Percentiles rank a stretch among this genome's conserved stretches.
These are phyloP conservation scores for Kodamaea jinghongensis DNA, from an alignment of 805 yeast species.

Conservation along the genomic window DNA sequence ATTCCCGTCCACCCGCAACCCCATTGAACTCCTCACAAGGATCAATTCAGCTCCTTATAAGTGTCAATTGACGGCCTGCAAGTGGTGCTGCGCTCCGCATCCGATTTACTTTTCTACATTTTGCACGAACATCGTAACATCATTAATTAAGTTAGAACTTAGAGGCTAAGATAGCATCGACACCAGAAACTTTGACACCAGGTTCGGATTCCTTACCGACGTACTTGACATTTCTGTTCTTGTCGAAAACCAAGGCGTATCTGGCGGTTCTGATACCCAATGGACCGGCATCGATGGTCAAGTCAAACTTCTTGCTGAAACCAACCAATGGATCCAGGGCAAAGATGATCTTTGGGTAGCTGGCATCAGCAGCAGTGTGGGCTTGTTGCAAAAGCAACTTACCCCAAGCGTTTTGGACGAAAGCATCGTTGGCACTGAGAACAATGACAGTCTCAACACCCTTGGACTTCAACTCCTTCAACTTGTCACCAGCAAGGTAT, in stretches of 20 bases:
- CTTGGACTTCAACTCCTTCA: slow-evolving; percentile 27
- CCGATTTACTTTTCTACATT: too few relatives aligned
- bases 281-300: slow-evolving; percentile 35
- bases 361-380: slow-evolving; percentile 10
- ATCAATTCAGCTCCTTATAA: too few relatives aligned
- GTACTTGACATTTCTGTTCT: slow-evolving; percentile 29
- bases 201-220: slow-evolving; percentile 32
- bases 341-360: slow-evolving; percentile 29
- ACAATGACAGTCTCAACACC: slow-evolving; percentile 32
- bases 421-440: slow-evolving; percentile 43
- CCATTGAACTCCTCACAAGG: background rate
- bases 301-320: slow-evolving; percentile 28
- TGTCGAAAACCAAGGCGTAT: slow-evolving; percentile 36
- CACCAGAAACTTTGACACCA: slow-evolving; percentile 35
- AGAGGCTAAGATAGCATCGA: slow-evolving; percentile 36
- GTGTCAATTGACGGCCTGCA: too few relatives aligned
- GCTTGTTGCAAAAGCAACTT: slow-evolving; percentile 34
- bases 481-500: slow-evolving; percentile 23
- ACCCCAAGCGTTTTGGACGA: slow-evolving; percentile 45
- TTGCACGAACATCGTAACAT: background rate
- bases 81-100: too few relatives aligned
- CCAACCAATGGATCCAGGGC: slow-evolving; percentile 40
- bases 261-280: slow-evolving; percentile 39
- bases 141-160: slow-evolving; percentile 23
- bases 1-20: background rate